Percentiles rank a stretch among this genome's conserved stretches.
These are phyloP conservation scores for Neonectria magnoliae DNA, from an alignment of 2,329 filamentous ascomycete genomes.

Conservation along the genomic window DNA sequence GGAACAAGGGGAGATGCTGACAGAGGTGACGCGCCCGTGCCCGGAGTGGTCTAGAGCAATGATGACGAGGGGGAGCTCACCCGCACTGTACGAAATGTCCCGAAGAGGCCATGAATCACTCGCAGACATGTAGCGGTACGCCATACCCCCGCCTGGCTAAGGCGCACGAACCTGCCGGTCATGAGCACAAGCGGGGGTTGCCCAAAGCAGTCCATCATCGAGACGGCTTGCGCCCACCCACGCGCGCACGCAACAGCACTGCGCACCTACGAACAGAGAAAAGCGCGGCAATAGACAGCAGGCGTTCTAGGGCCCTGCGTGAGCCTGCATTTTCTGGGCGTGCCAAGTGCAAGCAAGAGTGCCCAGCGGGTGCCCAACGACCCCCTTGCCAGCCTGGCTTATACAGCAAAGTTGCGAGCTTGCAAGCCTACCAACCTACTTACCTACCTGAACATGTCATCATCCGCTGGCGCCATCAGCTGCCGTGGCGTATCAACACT, in stretches of 20 bases:
- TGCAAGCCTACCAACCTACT: neutral
- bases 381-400: constrained; percentile 8
- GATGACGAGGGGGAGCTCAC: constrained; percentile 31
- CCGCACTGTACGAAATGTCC: constrained; percentile 34
- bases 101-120: constrained; percentile 27
- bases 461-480: constrained; percentile 16
- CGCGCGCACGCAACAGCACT: neutral
- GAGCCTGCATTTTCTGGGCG: neutral
- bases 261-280: neutral
- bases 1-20: neutral
- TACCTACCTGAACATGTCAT: constrained; percentile 8
- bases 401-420: neutral
- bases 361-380: neutral
- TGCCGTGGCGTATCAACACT: constrained; percentile 14
- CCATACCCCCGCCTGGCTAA: constrained; percentile 26
- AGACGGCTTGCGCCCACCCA: constrained; percentile 6
- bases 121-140: constrained; percentile 29
- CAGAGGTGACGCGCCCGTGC: constrained; percentile 8
- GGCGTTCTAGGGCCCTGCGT: neutral
- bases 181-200: constrained; percentile 41
- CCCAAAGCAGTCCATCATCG: constrained; percentile 31
- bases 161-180: constrained; percentile 36
- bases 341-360: neutral
- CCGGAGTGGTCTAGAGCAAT: constrained; percentile 17
- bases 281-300: neutral